Evolutionary conservation across 1,284 basidiomycete species (phyloP).

Genomic region (Kalmanozyma brasiliensis): DNA sequence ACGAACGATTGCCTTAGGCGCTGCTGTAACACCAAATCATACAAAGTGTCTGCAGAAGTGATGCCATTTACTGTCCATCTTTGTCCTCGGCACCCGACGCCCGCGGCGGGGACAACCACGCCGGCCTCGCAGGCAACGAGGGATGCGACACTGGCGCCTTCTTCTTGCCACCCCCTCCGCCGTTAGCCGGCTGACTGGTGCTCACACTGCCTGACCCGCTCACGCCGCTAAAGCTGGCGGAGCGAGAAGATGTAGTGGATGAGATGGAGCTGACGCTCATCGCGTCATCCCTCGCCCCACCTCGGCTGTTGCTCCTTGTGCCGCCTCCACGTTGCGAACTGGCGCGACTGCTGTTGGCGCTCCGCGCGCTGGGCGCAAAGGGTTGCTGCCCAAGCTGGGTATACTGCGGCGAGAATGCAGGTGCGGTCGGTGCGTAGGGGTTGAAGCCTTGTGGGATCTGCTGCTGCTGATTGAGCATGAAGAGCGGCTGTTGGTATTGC

Average conservation of each 20-base stretch:
- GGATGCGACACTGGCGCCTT: slow-evolving; percentile 20
- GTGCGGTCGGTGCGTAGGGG: slow-evolving; percentile 1
- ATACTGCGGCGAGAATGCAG: slow-evolving; percentile 9
- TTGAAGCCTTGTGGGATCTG: slow-evolving; percentile 5
- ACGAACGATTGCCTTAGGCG: too few relatives aligned
- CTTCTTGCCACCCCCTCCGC: background rate
- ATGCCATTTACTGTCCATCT: background rate
- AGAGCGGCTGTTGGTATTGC: background rate
- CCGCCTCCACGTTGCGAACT: slow-evolving; percentile 25
- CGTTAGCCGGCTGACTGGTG: background rate
- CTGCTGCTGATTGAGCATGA: too few relatives aligned
- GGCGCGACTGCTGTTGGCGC: slow-evolving; percentile 24
- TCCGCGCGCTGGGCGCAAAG: slow-evolving; percentile 11
- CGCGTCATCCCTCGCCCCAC: slow-evolving; percentile 17
- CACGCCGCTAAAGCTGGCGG: slow-evolving; percentile 25
- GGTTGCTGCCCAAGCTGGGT: slow-evolving; percentile 2
- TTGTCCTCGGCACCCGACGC: background rate
- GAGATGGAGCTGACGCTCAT: slow-evolving; percentile 26
- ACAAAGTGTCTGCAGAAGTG: background rate
- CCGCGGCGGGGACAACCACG: slow-evolving; percentile 20
- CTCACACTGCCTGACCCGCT: slow-evolving; percentile 8
- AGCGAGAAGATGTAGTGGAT: slow-evolving; percentile 26
- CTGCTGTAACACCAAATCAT: too few relatives aligned
- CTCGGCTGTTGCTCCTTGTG: background rate
- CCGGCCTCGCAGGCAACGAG: slow-evolving; percentile 33